Base-by-base conservation (phyloP, 805 yeast genomes). In the Metschnikowia cubensis region DNA sequence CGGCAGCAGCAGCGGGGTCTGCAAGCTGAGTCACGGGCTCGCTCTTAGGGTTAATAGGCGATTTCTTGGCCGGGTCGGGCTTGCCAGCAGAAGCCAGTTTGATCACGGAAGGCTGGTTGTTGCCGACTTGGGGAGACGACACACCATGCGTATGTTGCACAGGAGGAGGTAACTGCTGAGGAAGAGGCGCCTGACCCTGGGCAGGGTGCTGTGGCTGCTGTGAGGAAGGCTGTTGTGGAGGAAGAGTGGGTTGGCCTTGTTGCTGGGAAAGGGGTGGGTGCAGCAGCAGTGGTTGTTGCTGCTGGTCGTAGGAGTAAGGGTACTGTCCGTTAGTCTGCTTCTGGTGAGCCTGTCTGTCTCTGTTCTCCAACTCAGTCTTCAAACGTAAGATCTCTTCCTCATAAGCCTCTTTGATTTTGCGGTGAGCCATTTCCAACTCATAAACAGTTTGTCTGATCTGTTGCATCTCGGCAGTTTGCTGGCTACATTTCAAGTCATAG, bases 331-430 rank as follows among this genome's bases (percentile, higher is more conserved):
- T 74, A 77, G 49, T 69, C 52, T 62, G 71, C 49, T 59, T 72
- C 50, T 63, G 74, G 53, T 62, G 64, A 40, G 70, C 68, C 57
- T 66, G 79, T 66, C 92, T 79, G 64, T 88, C 95, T 60, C 91
- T 77, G 62, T 78, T 81, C 60, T 89, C 96, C 57, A 92, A 76
- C 66, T 90, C 96, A 55, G 84, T 82, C 68, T 92, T 90, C 68
- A 92, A 78, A 59, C 94, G 78, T 64, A 82, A 74, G 50, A 94
- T 87, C 70, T 92, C 98, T 61, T 88, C 96, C 68, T 92, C 97
- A 70, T 92, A 94, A 42, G 91, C 90, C 63, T 92, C 97, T 71
- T 92, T 91, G 80, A 94, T 87, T 65, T 89, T 88, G 59, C 96
- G 80, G 73, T 92, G 98, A 36, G 96, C 92, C 79, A 85, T 81